Evolutionary conservation across 495 filamentous ascomycete species (phyloP).

Genomic region (Staphylotrichum tortipilum): DNA sequence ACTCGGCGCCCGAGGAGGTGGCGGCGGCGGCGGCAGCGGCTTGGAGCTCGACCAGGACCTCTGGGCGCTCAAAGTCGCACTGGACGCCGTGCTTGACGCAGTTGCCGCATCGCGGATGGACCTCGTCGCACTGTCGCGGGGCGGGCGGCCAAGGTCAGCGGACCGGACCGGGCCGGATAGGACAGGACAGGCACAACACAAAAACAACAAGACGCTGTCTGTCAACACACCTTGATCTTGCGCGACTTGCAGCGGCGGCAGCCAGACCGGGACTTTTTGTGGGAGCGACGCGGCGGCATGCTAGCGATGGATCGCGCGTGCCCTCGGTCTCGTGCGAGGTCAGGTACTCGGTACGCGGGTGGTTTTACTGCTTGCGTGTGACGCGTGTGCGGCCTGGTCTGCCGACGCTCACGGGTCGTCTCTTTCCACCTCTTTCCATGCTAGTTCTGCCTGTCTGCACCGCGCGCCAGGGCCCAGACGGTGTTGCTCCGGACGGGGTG

Average conservation of each 20-base stretch:
- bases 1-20: constrained; percentile 6
- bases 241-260: constrained; percentile 53
- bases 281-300: constrained; percentile 52
- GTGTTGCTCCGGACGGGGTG: not conserved
- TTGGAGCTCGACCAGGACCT: constrained; percentile 29
- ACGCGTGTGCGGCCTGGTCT: constrained; percentile 18
- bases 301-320: not conserved
- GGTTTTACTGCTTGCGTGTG: too few species aligned
- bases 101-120: constrained; percentile 53
- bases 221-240: constrained; percentile 52
- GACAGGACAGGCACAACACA: too few species aligned
- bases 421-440: constrained; percentile 15
- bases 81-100: constrained; percentile 55
- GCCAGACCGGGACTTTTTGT: constrained; percentile 55
- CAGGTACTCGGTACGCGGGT: not conserved
- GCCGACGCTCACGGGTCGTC: constrained; percentile 10
- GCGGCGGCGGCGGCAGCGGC: constrained; percentile 9
- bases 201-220: too few species aligned
- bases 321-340: not conserved
- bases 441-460: not conserved
- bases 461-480: not conserved
- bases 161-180: too few species aligned
- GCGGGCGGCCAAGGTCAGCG: not conserved
- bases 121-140: constrained; percentile 48
- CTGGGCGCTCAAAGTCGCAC: constrained; percentile 51